Conservation (phyloP, 345 rosid genomes). For the Salix purpurea region DNA sequence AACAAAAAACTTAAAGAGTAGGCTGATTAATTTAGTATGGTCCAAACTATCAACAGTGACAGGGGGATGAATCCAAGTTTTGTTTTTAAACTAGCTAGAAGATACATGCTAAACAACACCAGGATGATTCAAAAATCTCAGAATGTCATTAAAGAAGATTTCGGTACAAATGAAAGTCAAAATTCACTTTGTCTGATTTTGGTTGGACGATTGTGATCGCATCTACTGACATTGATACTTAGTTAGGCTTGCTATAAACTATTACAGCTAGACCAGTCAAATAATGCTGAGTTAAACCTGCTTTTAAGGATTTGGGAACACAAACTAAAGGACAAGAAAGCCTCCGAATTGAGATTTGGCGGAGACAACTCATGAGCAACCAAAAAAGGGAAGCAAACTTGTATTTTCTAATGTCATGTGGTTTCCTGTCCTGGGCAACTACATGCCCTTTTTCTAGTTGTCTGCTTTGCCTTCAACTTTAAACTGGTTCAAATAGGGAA, state of each 20-base stretch:
- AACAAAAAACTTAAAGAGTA: neutral
- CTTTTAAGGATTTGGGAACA: slow-evolving; percentile 56
- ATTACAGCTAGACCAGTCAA: slow-evolving; percentile 19
- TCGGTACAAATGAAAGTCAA: slow-evolving; percentile 47
- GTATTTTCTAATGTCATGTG: slow-evolving; percentile 39
- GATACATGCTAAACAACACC: slow-evolving; percentile 23
- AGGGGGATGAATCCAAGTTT: slow-evolving; percentile 40
- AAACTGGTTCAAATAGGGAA: slow-evolving; percentile 12
- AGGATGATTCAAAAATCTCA: slow-evolving; percentile 17
- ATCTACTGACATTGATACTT: slow-evolving; percentile 44
- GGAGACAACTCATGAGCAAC: slow-evolving; percentile 39
- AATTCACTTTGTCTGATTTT: slow-evolving; percentile 44
- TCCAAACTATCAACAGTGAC: slow-evolving; percentile 38
- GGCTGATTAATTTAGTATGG: neutral
- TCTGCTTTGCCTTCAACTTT: neutral
- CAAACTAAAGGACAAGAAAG: slow-evolving; percentile 49
- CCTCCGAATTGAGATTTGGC: slow-evolving; percentile 41
- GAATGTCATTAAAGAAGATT: slow-evolving; percentile 7
- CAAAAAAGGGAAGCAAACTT: slow-evolving; percentile 33
- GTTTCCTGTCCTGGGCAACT: slow-evolving; percentile 24
- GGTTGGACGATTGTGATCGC: slow-evolving; percentile 51
- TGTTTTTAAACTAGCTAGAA: slow-evolving; percentile 18
- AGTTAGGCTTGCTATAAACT: slow-evolving; percentile 34
- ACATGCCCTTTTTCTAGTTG: neutral
- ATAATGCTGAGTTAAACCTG: slow-evolving; percentile 28